Base-by-base conservation (phyloP, 352 stramenopile species). In the Phytopythium cucurbitacearum region DNA sequence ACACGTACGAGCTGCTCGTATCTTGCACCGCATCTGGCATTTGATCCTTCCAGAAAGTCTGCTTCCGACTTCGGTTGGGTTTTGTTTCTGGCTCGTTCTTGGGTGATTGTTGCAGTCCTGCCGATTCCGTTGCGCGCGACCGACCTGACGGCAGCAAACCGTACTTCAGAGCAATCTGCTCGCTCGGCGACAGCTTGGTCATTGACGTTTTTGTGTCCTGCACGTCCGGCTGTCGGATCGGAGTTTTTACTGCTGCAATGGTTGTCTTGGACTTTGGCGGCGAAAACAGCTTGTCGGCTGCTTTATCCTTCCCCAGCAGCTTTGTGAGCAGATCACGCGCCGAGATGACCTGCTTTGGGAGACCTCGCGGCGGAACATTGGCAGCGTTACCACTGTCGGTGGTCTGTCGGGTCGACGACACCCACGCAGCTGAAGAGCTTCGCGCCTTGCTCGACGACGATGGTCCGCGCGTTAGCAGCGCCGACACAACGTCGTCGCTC, bases 81-180 rank as follows among this genome's bases (percentile, higher is more conserved):
- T 63, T 69, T 8, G 21, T 33, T 15, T n/a, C 48, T 21, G 47
- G 41, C 8, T 41, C 10, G 45, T 9, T 41, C 38, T 47, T 6
- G 11, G 41, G 39, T 37, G 32, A 16, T 59, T 11, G 12, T 32
- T 51, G 13, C 10, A 12, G 45, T 16, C 5, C n/a, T 0, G 34
- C 33, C 15, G 38, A 15, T 11, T 10, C 7, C 10, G 21, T 21
- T 28, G 10, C 4, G n/a, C 7, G 16, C 1, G 6, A 36, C 35
- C 11, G 11, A 15, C 32, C 15, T 28, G 37, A 34, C 11, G 40
- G 49, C 38, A 54, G 48, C 3, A 87, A 51, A n/a, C 76, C 72
- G 46, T 89, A 87, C 62, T 89, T 87, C 4, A 56, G 53, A 10
- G 79, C 79, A 51, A 89, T 87, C 4, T 64, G 67, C 38, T 89